Base-by-base conservation (phyloP, 1,284 basidiomycete species). In the Moesziomyces sp. region DNA sequence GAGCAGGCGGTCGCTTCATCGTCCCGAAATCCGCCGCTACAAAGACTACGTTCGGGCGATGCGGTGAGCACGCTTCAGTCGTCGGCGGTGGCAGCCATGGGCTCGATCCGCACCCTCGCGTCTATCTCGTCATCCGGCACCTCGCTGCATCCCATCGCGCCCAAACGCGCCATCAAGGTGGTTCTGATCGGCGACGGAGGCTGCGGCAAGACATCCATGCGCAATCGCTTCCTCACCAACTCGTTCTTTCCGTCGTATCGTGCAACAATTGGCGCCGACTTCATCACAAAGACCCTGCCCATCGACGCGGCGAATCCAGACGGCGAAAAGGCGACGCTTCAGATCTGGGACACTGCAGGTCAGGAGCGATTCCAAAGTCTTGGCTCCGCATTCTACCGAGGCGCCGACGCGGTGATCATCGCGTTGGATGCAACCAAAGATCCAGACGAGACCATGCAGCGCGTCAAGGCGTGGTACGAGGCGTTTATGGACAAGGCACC, bases 341-440 rank as follows among this genome's bases (percentile, higher is more conserved):
- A 74, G 26, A 71, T 77, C 38, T 77, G 76, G 76, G 76, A 77
- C 19, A 81, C 80, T 0, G 80, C 80, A 2, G 80, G 80, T 0
- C 80, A 81, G 58, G 80, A 84, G 42, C 64, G 82, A 13, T 84
- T 84, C 53, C 72, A 79, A 46, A 72, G 75, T 23, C 54, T 84
- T 18, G 80, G 81, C 0, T 59, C 68, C 5, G 81, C 80, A 14
- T 81, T 81, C 48, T 81, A 81, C 46, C 40, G 80, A 6, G 80
- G 80, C 26, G 78, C 80, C 3, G 80, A 81, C 54, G 80, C 80
- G 1, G 76, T 77, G 26, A 58, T 81, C 11, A 62, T 81, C 51
- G 63, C 68, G 1, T 71, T 80, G 23, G 80, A 81, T 49, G 54
- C 60, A 13, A 61, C 46, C 14, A 43, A 64, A 11, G 55, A 50